A percentile compares a stretch with the other conserved stretches of the same genome.
These are phyloP conservation scores for Lactifluus subvellereus DNA, from an alignment of 768 basidiomycete species.

Conservation along the genomic window DNA sequence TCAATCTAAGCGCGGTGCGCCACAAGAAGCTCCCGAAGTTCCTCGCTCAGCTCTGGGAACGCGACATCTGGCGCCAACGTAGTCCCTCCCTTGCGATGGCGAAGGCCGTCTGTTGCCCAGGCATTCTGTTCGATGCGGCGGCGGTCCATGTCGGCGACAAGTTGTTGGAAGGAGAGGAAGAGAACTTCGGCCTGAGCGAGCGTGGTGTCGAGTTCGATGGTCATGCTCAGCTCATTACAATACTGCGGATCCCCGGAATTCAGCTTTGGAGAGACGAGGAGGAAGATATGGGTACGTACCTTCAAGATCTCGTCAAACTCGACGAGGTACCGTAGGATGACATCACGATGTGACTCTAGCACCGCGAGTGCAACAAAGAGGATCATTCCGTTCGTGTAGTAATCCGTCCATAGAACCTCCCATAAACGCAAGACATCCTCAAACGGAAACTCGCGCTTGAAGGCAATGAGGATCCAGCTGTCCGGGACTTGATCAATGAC, in stretches of 20 bases:
- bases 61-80: neutral
- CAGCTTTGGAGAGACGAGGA: neutral
- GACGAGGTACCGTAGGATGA: conserved; percentile 90
- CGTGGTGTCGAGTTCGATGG: conserved; percentile 93
- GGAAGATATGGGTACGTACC: conserved; percentile 33
- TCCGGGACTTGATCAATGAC: conserved; percentile 9
- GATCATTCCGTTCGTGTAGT: conserved; percentile 83
- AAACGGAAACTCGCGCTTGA: conserved; percentile 96
- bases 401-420: conserved; percentile 93
- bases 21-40: conserved; percentile 19
- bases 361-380: conserved; percentile 93
- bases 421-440: conserved; percentile 84
- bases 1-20: conserved; percentile 9
- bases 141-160: conserved; percentile 86
- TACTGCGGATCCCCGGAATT: conserved; percentile 43
- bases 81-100: conserved; percentile 29
- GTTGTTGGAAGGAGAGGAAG: conserved; percentile 83
- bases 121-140: conserved; percentile 54
- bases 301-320: conserved; percentile 88
- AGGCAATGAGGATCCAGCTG: conserved; percentile 87
- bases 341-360: conserved; percentile 90
- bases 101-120: conserved; percentile 29
- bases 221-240: conserved; percentile 92
- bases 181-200: conserved; percentile 96
- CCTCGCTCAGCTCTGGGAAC: conserved; percentile 21